Evolutionary conservation across 192 early-diverging fungal species (phyloP), one percentile per base, ranked within the genome.

Genomic region (Backusella sp.): DNA sequence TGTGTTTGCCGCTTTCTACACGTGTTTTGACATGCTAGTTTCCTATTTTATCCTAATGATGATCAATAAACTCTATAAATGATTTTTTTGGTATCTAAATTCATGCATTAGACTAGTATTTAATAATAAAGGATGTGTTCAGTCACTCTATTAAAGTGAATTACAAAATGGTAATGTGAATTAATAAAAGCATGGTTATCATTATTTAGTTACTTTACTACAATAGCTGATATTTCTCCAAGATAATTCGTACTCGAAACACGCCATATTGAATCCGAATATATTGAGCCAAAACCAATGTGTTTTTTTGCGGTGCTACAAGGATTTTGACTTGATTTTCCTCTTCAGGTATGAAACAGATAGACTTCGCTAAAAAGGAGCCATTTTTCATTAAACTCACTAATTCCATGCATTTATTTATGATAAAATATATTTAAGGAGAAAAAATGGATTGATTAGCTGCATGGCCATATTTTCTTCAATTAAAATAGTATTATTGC

Each of bases 21-120:
- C 53, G 53, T 56, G 53, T 56, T 21, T 56, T 56, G 21, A 56
- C n/a, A 21, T 56, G 8, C 7, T 56, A 23, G 21, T 56, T 56
- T 56, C 53, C 53, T 56, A 56, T 56, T 53, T 53, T 53, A n/a
- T 53, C 37, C 37, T 53, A 53, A 53, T 53, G 49, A 19, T 53
- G 49, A 53, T 1, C 49, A n/a, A 17, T n/a, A 52, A 52, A 52
- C 49, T 52, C n/a, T 52, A 52, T 19, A 19, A 6, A 1, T 52
- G 5, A 32, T 3, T 52, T 52, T n/a, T 52, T 52, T 21, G 52
- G 11, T 9, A 26, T 56, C 0, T 21, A 23, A 56, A 56, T 23
- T 23, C 21, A 23, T 56, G n/a, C 19, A 56, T 56, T n/a, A 23
- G n/a, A 21, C 52, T 7, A n/a, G 52, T 8, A 9, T 26, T 3